Evolutionary conservation across 2,329 filamentous ascomycete genomes (phyloP), one percentile per base, ranked within the genome.

Genomic region (Ceratocystis harringtonii): DNA sequence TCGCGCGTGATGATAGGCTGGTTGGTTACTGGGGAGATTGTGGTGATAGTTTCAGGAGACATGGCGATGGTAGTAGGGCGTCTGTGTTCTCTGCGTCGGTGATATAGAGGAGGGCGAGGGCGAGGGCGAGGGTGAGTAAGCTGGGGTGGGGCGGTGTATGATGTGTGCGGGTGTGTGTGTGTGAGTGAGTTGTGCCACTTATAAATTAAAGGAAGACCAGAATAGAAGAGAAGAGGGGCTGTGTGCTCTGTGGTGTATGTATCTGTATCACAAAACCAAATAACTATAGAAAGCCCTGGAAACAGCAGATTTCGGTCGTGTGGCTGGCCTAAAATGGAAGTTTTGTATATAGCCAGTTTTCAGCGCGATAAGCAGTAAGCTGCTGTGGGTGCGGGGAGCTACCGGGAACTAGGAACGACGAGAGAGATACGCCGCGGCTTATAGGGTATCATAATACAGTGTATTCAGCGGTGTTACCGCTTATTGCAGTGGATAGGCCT

Each of bases 21-120:
- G 76, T 94, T 92, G 70, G 91, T 96, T 69, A 84, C 87, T 66
- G 92, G 92, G 2, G 92, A 97, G 75, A 96, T 92, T 69, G 92
- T 96, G 41, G 79, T 85, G 71, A 87, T 79, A 61, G 78, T 78
- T 77, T 87, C 84, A 72, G 81, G 78, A 68, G 84, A 85, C 84
- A 87, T 87, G 65, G 50, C 28, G 50, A 19, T 66, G 32, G 48
- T 19, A 43, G 45, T 28, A 50, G 30, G 28, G 58, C 36, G 32
- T 36, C 32, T 36, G 8, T 36, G 32, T 36, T 36, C 32, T 10
- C 8, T 36, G 32, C 8, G 36, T 41, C 10, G 36, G 36, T 5
- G 36, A 41, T 41, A 41, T 41, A 61, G 32, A 36, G 41, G 58
- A 61, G 12, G 7, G 19, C 19, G 58, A 61, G 30, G 41, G 41